A percentile compares a stretch with the other conserved stretches of the same genome.
phyloP scores from a whole-genome alignment of 2,329 filamentous ascomycete genomes.

The Fusarium sp. region DNA sequence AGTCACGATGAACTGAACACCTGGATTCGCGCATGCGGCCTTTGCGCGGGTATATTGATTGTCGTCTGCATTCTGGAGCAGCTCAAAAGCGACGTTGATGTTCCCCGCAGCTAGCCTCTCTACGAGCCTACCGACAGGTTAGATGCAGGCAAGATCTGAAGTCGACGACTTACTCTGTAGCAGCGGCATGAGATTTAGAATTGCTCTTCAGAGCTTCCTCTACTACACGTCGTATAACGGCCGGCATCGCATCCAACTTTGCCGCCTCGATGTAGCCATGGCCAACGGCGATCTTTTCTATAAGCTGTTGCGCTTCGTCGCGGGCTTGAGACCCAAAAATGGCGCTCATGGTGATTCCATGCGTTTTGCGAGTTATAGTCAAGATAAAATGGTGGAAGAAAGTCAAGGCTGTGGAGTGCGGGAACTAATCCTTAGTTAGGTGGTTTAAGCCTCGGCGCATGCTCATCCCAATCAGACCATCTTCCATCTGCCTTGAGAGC shows the following conservation, averaged over 20 bases:
- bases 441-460: not conserved
- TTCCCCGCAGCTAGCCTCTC: not conserved
- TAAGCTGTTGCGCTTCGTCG: not conserved
- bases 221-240: not conserved
- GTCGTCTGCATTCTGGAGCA: not conserved
- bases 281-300: not conserved
- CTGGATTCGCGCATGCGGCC: not conserved
- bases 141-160: accelerated
- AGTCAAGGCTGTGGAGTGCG: not conserved
- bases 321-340: not conserved
- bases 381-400: not conserved
- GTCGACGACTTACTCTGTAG: not conserved
- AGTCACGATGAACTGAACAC: not conserved
- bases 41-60: not conserved
- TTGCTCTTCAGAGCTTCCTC: not conserved
- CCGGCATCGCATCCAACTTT: not conserved
- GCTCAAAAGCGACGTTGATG: not conserved
- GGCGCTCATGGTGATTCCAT: not conserved
- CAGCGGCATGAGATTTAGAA: not conserved
- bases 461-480: not conserved
- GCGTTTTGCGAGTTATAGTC: not conserved
- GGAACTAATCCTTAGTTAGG: not conserved
- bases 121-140: not conserved
- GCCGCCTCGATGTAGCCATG: not conserved
- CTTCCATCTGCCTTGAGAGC: not conserved